These are phyloP conservation scores for Cyberlindnera bimundalis DNA, from an alignment of 805 yeast genomes.

Conservation along the genomic window DNA sequence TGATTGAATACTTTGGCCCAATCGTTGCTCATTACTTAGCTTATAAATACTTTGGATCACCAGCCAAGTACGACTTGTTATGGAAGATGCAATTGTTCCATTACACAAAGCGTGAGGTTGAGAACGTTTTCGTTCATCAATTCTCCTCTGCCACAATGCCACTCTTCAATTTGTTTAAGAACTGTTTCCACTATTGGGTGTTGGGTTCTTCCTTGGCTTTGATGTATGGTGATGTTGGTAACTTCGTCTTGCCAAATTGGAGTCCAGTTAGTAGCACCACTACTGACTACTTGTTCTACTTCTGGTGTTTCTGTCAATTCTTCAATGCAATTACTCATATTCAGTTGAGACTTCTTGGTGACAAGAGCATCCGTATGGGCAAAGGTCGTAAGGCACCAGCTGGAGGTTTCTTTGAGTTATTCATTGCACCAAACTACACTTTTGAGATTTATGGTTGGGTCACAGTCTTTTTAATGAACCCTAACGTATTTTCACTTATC, in stretches of 20 bases:
- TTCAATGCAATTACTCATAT: conserved; percentile 73
- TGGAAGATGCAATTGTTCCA: conserved; percentile 60
- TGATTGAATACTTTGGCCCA: conserved; percentile 90
- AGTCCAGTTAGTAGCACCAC: conserved; percentile 37
- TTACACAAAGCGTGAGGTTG: conserved; percentile 83
- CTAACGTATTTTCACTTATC: conserved; percentile 72
- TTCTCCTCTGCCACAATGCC: conserved; percentile 96
- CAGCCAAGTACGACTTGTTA: conserved; percentile 28
- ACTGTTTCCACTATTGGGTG: conserved; percentile 91
- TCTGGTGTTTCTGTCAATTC: conserved; percentile 50
- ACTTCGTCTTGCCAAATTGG: conserved; percentile 58
- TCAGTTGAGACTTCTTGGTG: conserved; percentile 53
- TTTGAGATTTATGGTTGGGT: conserved; percentile 83
- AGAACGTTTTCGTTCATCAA: conserved; percentile 78
- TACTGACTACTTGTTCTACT: conserved; percentile 15
- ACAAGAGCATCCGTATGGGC: conserved; percentile 32
- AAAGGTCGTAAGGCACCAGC: conserved; percentile 44
- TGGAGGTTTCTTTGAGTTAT: conserved; percentile 78
- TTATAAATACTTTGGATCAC: conserved; percentile 37
- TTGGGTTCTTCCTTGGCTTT: conserved; percentile 63
- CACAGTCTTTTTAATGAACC: conserved; percentile 61
- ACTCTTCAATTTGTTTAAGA: conserved; percentile 76
- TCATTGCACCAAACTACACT: conserved; percentile 93
- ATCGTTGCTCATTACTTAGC: conserved; percentile 71
- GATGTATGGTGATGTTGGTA: conserved; percentile 55